Conservation (phyloP, 371 early-diverging fungal species). For the Mortierella sp. region DNA sequence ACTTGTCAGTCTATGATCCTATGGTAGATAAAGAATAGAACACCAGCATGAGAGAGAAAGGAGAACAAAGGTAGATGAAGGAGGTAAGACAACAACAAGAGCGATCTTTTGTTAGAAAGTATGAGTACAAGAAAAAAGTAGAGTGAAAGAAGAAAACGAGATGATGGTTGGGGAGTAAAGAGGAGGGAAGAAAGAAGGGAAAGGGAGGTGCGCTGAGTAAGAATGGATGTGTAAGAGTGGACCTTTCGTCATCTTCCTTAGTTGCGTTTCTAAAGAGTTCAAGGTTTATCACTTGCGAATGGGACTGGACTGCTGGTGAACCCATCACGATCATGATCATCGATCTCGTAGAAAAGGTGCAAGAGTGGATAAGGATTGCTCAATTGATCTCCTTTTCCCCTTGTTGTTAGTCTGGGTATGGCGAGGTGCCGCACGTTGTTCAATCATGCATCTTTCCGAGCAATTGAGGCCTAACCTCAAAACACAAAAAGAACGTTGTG, state of each 20-base stretch:
- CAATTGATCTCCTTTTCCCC: conserved; percentile 2
- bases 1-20: neutral
- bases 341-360: conserved; percentile 10
- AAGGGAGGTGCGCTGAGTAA: neutral
- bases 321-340: neutral
- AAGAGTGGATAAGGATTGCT: conserved; percentile 11
- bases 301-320: neutral
- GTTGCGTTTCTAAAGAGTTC: neutral
- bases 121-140: neutral
- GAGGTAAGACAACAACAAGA: neutral
- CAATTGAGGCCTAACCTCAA: neutral
- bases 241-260: neutral
- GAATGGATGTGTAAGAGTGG: neutral
- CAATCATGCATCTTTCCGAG: conserved; percentile 1
- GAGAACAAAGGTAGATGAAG: neutral
- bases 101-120: conserved; percentile 3
- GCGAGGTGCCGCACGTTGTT: neutral
- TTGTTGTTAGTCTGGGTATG: no score
- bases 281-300: neutral
- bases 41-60: no score
- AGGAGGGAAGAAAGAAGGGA: neutral
- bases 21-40: neutral
- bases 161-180: neutral
- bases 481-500: neutral
- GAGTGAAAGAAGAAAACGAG: neutral